phyloP scores from a whole-genome alignment of 306 rosid genomes.

The Cyamopsis tetragonoloba region DNA sequence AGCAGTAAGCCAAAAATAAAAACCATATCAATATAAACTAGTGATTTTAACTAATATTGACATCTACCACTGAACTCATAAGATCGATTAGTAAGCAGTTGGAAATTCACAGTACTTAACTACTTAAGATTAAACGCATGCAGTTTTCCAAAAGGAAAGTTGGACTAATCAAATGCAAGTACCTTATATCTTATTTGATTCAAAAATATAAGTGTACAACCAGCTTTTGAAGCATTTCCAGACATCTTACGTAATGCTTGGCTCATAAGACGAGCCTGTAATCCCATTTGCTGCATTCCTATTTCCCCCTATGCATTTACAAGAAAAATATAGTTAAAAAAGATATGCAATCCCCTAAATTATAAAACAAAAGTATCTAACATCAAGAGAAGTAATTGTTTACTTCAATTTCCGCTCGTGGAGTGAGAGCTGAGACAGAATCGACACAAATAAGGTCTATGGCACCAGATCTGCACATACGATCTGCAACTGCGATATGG shows the following conservation, averaged over 20 bases:
- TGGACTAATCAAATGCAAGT: conserved; percentile 22
- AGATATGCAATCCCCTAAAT: neutral
- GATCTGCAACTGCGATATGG: conserved; percentile 77
- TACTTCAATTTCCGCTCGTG: conserved; percentile 98
- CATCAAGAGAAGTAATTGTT: conserved; percentile 2
- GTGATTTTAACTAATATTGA: neutral
- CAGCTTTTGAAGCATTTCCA: conserved; percentile 99
- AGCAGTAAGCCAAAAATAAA: conserved; percentile 29
- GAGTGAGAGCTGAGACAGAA: conserved; percentile 98
- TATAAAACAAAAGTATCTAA: neutral
- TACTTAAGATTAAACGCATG: neutral
- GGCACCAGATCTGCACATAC: conserved; percentile 99
- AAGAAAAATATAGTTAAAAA: conserved; percentile 28
- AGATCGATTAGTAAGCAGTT: conserved; percentile 9
- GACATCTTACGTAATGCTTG: conserved; percentile 99
- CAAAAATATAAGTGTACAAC: conserved; percentile 90
- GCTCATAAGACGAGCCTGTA: conserved; percentile 99
- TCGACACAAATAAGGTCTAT: conserved; percentile 94
- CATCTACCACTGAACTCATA: neutral
- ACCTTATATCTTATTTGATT: conserved; percentile 99
- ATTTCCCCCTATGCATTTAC: conserved; percentile 72
- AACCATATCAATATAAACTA: conserved; percentile 17
- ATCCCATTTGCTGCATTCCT: conserved; percentile 99
- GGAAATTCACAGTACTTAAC: neutral
- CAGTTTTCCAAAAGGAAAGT: neutral